These are phyloP conservation scores for Phylloporus sp. DNA, from an alignment of 768 basidiomycete genomes.

Conservation along the genomic window DNA sequence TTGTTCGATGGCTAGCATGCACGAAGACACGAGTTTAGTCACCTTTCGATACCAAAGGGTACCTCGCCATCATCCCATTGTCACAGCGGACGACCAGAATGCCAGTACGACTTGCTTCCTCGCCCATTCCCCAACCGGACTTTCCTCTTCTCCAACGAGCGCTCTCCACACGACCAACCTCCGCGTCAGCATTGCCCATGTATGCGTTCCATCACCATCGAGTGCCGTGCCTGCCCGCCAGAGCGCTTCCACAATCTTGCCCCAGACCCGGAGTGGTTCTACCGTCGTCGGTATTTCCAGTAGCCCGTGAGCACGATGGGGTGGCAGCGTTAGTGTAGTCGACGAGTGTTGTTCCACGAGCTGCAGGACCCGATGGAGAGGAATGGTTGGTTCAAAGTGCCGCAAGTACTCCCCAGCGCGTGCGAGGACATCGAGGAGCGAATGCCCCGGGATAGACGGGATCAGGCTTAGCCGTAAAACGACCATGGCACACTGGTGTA, in stretches of 20 bases:
- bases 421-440: conserved; percentile 33
- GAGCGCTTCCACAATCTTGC: conserved; percentile 48
- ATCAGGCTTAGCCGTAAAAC: conserved; percentile 38
- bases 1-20: too few relatives aligned
- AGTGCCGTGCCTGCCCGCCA: conserved; percentile 26
- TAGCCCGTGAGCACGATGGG: conserved; percentile 34
- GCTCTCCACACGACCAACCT: conserved; percentile 57
- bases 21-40: too few relatives aligned
- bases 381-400: conserved; percentile 22
- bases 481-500: conserved; percentile 28
- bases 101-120: conserved; percentile 26
- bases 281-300: conserved; percentile 30
- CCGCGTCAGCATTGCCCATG: conserved; percentile 53
- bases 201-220: conserved; percentile 12
- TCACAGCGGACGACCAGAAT: neutral
- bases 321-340: conserved; percentile 22
- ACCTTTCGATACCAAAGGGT: too few relatives aligned
- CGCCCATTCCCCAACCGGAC: conserved; percentile 53
- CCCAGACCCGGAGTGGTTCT: conserved; percentile 43
- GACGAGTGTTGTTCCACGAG: neutral
- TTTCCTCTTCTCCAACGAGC: conserved; percentile 36
- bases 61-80: too few relatives aligned
- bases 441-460: conserved; percentile 19
- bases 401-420: conserved; percentile 27
- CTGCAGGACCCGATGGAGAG: neutral